Evolutionary conservation across 495 filamentous ascomycete species (phyloP).

Genomic region (Aspergillus nanangensis): DNA sequence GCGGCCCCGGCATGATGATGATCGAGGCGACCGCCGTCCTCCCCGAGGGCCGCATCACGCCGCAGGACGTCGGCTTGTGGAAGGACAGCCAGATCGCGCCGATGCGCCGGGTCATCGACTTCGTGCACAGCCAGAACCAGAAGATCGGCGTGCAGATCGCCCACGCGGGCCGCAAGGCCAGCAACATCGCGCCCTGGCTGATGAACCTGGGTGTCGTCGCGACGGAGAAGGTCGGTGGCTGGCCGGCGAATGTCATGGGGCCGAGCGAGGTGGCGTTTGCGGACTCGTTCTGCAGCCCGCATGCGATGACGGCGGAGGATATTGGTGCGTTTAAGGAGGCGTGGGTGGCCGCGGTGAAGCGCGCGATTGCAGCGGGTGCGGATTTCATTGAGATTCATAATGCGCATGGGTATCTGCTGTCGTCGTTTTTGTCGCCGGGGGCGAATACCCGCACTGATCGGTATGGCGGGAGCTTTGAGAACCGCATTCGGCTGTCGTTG

Average conservation of each 20-base stretch:
- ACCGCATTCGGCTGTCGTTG: conserved; percentile 51
- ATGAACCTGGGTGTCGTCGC: conserved; percentile 39
- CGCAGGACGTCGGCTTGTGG: conserved; percentile 67
- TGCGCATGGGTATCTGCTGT: conserved; percentile 62
- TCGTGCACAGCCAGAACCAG: conserved; percentile 66
- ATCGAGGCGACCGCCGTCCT: conserved; percentile 69
- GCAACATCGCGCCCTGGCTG: conserved; percentile 65
- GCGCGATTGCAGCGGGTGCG: conserved; percentile 52
- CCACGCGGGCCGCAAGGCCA: conserved; percentile 74
- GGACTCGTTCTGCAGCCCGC: conserved; percentile 43
- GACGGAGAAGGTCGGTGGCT: conserved; percentile 51
- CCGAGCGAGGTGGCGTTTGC: conserved; percentile 50
- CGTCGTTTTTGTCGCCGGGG: conserved; percentile 58
- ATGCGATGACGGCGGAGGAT: conserved; percentile 49
- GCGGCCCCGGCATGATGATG: conserved; percentile 62
- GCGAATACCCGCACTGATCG: conserved; percentile 56
- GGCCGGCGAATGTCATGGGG: conserved; percentile 54
- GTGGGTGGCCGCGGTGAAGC: conserved; percentile 49
- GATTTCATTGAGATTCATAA: conserved; percentile 55
- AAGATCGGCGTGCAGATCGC: conserved; percentile 70
- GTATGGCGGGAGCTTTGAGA: conserved; percentile 61
- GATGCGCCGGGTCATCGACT: conserved; percentile 57
- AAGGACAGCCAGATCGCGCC: conserved; percentile 63
- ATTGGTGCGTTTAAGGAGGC: conserved; percentile 53
- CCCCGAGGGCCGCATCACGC: conserved; percentile 70